Conservation (phyloP, 192 early-diverging fungal species). For the Piromyces finnis region DNA sequence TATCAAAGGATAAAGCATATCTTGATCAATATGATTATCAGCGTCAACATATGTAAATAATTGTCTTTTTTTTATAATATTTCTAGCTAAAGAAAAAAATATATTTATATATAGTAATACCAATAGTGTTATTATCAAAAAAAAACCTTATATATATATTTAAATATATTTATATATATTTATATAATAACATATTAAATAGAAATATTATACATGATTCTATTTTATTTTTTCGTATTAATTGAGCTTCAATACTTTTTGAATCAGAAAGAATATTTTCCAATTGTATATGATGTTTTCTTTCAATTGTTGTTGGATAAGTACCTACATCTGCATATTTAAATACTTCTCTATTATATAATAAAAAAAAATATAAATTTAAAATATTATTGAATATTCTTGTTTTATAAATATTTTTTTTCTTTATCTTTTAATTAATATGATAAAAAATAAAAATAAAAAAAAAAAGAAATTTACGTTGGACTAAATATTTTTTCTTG, state of each 20-base stretch:
- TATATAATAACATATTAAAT: no score
- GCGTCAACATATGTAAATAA: conserved; percentile 11
- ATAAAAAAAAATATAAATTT: no score
- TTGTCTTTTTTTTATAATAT: background rate
- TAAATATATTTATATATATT: no score
- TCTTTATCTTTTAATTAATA: no score
- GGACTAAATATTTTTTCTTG: background rate
- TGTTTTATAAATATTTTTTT: no score
- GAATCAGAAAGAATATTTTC: background rate
- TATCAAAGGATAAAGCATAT: background rate
- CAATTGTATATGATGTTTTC: background rate
- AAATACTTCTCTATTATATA: background rate
- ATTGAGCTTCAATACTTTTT: background rate
- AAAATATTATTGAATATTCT: no score
- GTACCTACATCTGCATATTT: background rate
- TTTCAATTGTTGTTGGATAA: background rate
- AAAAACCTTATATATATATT: no score
- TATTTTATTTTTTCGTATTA: background rate
- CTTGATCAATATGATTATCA: conserved; percentile 5
- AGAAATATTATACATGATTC: background rate
- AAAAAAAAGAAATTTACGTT: background rate
- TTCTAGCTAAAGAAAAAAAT: background rate
- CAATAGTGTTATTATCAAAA: no score
- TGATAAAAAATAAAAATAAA: no score
- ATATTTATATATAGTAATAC: background rate